These are phyloP conservation scores for Pichia sp. DNA, from an alignment of 1,139 yeast species.

Conservation along the genomic window DNA sequence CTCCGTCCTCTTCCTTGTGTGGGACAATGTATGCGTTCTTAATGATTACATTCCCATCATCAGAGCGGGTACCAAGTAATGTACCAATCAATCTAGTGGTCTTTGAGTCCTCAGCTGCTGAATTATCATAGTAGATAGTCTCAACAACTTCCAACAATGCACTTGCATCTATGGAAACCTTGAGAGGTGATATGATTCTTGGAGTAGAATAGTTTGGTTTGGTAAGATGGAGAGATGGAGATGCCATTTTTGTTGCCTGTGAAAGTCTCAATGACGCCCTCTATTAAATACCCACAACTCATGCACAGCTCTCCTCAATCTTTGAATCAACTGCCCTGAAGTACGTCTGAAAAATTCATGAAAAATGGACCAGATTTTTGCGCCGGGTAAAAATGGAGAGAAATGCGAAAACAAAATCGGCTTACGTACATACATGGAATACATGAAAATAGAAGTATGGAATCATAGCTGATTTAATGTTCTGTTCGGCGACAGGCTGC, in stretches of 20 bases:
- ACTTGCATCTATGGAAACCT: constrained; percentile 54
- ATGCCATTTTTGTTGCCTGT: constrained; percentile 15
- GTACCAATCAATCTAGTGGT: constrained; percentile 74
- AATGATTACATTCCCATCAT: constrained; percentile 76
- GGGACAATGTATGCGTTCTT: constrained; percentile 80
- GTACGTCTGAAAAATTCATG: constrained; percentile 10
- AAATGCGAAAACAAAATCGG: too few species aligned
- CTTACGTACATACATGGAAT: too few species aligned
- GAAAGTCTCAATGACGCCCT: too few species aligned
- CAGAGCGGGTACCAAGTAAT: constrained; percentile 72
- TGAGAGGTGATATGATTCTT: constrained; percentile 29
- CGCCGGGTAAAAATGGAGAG: too few species aligned
- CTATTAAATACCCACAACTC: too few species aligned
- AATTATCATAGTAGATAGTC: constrained; percentile 41
- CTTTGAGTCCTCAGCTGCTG: constrained; percentile 24
- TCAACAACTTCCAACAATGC: constrained; percentile 70
- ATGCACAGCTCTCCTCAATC: neutral
- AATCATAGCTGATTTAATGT: too few species aligned
- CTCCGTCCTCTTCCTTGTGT: constrained; percentile 71
- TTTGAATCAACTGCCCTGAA: neutral
- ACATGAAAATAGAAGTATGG: too few species aligned
- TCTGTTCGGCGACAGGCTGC: too few species aligned
- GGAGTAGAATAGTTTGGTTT: constrained; percentile 55
- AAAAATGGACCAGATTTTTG: too few species aligned
- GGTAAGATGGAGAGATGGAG: constrained; percentile 46